phyloP scores from a whole-genome alignment of 441 rosid genomes.

The Gossypium schwendimanii region DNA sequence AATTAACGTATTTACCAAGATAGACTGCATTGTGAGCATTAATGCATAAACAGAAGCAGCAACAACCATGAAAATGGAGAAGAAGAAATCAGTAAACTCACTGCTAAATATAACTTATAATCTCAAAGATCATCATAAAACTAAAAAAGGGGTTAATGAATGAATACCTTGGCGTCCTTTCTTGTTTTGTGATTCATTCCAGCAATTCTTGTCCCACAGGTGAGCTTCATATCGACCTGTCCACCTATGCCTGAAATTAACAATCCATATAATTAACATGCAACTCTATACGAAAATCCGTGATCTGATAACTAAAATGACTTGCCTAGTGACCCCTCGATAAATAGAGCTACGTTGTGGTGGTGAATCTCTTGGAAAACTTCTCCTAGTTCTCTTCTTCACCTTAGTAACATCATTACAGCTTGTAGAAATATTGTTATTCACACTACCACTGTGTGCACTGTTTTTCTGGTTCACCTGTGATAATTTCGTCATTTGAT shows the following conservation, averaged over 20 bases:
- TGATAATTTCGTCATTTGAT: slow-evolving; percentile 36
- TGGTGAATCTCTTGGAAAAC: slow-evolving; percentile 66
- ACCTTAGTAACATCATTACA: slow-evolving; percentile 32
- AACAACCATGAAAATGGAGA: background rate
- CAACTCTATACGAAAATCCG: background rate
- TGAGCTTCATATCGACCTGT: slow-evolving; percentile 90
- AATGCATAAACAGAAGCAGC: background rate
- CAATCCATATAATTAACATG: background rate
- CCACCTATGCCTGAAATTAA: slow-evolving; percentile 68
- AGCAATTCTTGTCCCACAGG: slow-evolving; percentile 88
- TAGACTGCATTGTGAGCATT: slow-evolving; percentile 35
- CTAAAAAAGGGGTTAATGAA: no score
- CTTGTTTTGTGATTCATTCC: slow-evolving; percentile 85
- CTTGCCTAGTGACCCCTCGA: slow-evolving; percentile 78
- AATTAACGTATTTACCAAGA: slow-evolving; percentile 32
- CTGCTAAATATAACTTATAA: background rate
- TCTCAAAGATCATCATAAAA: background rate
- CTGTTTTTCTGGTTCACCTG: slow-evolving; percentile 26
- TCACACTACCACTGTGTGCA: background rate
- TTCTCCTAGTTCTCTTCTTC: slow-evolving; percentile 69
- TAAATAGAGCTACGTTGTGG: slow-evolving; percentile 81
- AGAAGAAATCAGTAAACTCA: background rate
- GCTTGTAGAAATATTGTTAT: background rate
- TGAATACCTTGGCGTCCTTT: slow-evolving; percentile 83
- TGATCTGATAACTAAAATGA: background rate